Evolutionary conservation across 352 stramenopile genomes (phyloP), one percentile per base, ranked within the genome.

Genomic region (Phytophthora litchii): DNA sequence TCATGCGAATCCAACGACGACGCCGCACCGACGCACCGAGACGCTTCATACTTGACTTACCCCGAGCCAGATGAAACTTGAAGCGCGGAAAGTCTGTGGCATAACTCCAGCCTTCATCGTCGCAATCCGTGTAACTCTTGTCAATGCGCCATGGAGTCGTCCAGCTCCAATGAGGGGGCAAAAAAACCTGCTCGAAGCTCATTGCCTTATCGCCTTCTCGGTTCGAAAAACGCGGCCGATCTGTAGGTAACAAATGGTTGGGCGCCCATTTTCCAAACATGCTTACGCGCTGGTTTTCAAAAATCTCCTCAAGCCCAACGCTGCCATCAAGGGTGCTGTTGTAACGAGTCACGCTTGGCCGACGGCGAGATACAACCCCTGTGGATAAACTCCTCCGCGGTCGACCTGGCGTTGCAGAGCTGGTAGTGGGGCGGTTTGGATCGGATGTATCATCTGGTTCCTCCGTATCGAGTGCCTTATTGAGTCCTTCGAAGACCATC

Each of bases 71-170:
- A 47, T 95, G 86, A 32, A 74, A 70, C 64, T 95, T 95, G 63
- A 95, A 95, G 29, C 86, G 83, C 21, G 83, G 86, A 42, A 95
- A 95, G 48, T 93, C 83, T 4, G 76, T 92, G 8, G 86, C 86
- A 54, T 95, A 95, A 61, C 86, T 95, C 86, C 86, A 95, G 19
- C 86, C 86, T 77, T 95, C 83, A 40, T 93, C 86, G 38, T 95
- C 83, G 46, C 86, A 95, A 50, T 95, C 80, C 5, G 86, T 95
- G 72, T 95, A 95, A 58, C 76, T 93, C 72, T 85, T 92, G 73
- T 95, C 86, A 19, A 95, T 90, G 16, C 84, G 83, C 86, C 86
- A 95, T 12, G 86, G 83, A 31, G 86, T 88, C 11, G 82, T 93
- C 86, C 86, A 95, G 48, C 85, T 86, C 86, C 86, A 95, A 52